Evolutionary conservation across 495 filamentous ascomycete species (phyloP).

Genomic region (Trichoderma parareesei): DNA sequence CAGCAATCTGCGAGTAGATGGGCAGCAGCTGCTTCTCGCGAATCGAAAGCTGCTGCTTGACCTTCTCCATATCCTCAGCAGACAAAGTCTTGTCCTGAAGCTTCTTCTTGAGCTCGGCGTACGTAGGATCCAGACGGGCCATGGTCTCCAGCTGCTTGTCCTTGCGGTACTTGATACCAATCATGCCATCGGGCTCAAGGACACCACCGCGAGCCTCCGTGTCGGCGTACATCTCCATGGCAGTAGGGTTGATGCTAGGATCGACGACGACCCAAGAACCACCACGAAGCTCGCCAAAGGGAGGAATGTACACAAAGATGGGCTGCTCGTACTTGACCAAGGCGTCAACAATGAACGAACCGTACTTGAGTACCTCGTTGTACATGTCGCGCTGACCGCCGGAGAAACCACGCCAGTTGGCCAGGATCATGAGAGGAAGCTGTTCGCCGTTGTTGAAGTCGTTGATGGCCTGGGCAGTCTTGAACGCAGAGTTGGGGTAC

Average conservation of each 20-base stretch:
- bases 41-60: conserved; percentile 80
- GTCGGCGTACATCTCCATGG: conserved; percentile 99
- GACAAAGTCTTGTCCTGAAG: conserved; percentile 58
- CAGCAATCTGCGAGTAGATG: conserved; percentile 83
- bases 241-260: conserved; percentile 90
- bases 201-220: conserved; percentile 94
- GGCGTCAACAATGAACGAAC: conserved; percentile 96
- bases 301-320: conserved; percentile 97
- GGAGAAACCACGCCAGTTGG: conserved; percentile 99
- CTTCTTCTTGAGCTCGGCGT: conserved; percentile 72
- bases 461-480: conserved; percentile 95
- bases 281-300: conserved; percentile 92
- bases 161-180: conserved; percentile 95
- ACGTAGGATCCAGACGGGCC: conserved; percentile 82
- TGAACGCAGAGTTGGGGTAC: conserved; percentile 99
- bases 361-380: conserved; percentile 99
- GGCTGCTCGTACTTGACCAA: conserved; percentile 98
- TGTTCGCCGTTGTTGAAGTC: conserved; percentile 99
- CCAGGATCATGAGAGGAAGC: conserved; percentile 95
- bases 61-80: conserved; percentile 60
- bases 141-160: conserved; percentile 98
- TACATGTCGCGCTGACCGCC: conserved; percentile 99
- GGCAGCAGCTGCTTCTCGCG: conserved; percentile 86
- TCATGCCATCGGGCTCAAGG: conserved; percentile 94
- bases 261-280: conserved; percentile 99